These are phyloP conservation scores for Salvia sclarea DNA, from an alignment of 305 asterid genomes.

Conservation along the genomic window DNA sequence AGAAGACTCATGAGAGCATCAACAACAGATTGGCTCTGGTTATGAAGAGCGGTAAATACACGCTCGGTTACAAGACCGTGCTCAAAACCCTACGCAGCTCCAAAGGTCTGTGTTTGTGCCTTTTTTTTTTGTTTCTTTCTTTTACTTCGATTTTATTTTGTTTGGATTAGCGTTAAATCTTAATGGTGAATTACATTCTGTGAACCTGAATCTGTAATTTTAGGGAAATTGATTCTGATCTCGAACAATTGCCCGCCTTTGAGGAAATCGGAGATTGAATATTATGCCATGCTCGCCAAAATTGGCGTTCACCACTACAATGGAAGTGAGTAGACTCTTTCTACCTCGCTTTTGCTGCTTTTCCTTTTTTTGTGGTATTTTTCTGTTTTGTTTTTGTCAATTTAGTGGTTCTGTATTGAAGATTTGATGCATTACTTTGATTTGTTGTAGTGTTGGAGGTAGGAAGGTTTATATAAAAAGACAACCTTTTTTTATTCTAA, in stretches of 20 bases:
- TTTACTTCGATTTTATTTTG: background rate
- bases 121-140: no score
- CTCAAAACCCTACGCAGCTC: constrained; percentile 64
- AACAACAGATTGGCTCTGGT: constrained; percentile 69
- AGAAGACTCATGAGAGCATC: constrained; percentile 74
- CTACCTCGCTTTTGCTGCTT: background rate
- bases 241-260: constrained; percentile 72
- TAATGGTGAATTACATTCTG: background rate
- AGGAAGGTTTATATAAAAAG: no score
- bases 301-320: constrained; percentile 70
- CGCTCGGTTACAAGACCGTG: constrained; percentile 69
- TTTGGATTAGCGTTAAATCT: background rate
- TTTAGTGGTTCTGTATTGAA: background rate
- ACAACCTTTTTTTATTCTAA: background rate
- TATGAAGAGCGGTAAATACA: constrained; percentile 69
- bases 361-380: background rate
- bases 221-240: constrained; percentile 62
- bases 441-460: background rate
- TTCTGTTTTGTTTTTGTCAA: background rate
- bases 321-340: constrained; percentile 53
- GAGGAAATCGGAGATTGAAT: constrained; percentile 68
- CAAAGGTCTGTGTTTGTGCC: constrained; percentile 49
- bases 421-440: background rate
- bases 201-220: constrained; percentile 8
- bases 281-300: constrained; percentile 61